Percentiles rank a stretch among this genome's conserved stretches.
These are phyloP conservation scores for Paecilomyces niveus DNA, from an alignment of 2,329 filamentous ascomycete genomes.

Conservation along the genomic window DNA sequence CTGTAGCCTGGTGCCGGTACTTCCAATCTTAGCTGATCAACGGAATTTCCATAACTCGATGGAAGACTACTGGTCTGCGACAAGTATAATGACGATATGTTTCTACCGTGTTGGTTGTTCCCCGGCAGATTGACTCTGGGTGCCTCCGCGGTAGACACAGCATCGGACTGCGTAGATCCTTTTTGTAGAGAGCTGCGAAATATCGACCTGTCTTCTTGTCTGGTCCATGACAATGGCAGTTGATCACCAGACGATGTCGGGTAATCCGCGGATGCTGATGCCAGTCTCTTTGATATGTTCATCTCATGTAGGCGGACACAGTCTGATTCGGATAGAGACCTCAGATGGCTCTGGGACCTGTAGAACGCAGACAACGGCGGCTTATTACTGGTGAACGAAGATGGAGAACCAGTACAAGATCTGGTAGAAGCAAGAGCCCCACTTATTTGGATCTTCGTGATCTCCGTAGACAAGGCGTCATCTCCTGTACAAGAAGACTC, in stretches of 20 bases:
- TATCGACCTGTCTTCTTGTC: background rate
- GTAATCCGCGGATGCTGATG: slow-evolving; percentile 16
- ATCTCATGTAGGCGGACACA: slow-evolving; percentile 21
- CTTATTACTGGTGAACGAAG: background rate
- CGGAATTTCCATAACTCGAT: background rate
- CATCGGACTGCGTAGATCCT: background rate
- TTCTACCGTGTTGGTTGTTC: background rate
- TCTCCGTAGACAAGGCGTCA: background rate
- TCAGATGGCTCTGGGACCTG: background rate
- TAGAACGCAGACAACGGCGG: background rate
- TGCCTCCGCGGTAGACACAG: background rate
- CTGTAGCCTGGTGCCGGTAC: background rate
- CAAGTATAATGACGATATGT: slow-evolving; percentile 2
- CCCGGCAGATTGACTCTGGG: background rate
- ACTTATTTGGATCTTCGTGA: background rate
- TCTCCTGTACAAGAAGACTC: background rate
- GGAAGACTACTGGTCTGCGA: background rate
- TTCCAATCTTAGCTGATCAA: background rate
- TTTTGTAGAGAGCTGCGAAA: background rate
- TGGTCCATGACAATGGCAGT: background rate
- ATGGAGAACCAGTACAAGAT: background rate
- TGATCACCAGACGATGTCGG: slow-evolving; percentile 12
- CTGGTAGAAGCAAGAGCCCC: background rate
- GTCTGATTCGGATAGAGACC: slow-evolving; percentile 10
- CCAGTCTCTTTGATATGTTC: slow-evolving; percentile 20